Evolutionary conservation across 192 early-diverging fungal genomes (phyloP).

Genomic region (Cladochytrium replicatum): DNA sequence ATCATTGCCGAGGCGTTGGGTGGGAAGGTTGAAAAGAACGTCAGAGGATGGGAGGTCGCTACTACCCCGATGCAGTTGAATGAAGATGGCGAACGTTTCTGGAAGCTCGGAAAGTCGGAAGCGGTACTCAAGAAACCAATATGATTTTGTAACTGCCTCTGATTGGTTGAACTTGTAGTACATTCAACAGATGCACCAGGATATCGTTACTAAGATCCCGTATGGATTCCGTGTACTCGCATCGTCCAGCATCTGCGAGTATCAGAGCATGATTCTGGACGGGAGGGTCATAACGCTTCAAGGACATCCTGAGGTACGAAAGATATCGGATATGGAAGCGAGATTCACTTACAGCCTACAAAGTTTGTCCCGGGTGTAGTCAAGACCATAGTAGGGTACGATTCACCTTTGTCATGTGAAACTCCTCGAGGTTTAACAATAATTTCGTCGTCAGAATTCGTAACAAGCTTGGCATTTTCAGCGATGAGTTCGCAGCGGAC

Average conservation of each 20-base stretch:
- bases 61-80: slow-evolving; percentile 20
- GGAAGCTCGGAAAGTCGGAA: slow-evolving; percentile 1
- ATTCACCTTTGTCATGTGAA: too few species aligned
- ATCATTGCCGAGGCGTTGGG: slow-evolving; percentile 60
- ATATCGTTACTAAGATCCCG: slow-evolving; percentile 55
- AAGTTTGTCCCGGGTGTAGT: slow-evolving; percentile 21
- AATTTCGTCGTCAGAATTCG: too few species aligned
- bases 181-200: slow-evolving; percentile 60
- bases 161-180: slow-evolving; percentile 15
- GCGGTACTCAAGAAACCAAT: not conserved
- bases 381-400: slow-evolving; percentile 12
- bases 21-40: slow-evolving; percentile 43
- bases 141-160: not conserved
- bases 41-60: slow-evolving; percentile 64
- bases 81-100: slow-evolving; percentile 14
- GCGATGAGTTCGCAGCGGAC: not conserved
- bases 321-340: not conserved
- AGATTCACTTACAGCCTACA: too few species aligned
- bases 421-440: too few species aligned
- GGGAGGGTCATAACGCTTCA: slow-evolving; percentile 51
- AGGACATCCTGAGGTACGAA: slow-evolving; percentile 59
- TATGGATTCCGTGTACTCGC: slow-evolving; percentile 47
- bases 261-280: slow-evolving; percentile 54
- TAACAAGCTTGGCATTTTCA: too few species aligned
- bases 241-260: slow-evolving; percentile 36